A percentile compares a stretch with the other conserved stretches of the same genome.
phyloP scores from a whole-genome alignment of 176 grass and related monocot species.

The Saccharum officinarum region DNA sequence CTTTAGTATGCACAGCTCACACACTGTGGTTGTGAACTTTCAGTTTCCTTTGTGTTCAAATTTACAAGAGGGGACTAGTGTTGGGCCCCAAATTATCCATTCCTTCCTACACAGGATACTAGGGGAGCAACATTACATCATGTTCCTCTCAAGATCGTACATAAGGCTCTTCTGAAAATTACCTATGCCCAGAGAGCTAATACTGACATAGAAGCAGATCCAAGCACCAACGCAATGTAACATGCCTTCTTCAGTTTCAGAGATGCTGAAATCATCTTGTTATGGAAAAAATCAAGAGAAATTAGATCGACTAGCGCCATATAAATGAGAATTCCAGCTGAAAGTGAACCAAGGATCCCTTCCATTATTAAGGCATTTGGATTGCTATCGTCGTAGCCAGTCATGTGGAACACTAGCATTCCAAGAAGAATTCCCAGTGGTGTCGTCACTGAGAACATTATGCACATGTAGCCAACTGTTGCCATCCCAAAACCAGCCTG shows the following conservation, averaged over 20 bases:
- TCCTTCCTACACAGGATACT: neutral
- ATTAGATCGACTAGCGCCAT: slow-evolving; percentile 96
- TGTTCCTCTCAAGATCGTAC: slow-evolving; percentile 16
- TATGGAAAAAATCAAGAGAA: slow-evolving; percentile 95
- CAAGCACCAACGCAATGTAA: slow-evolving; percentile 77
- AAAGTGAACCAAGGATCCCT: slow-evolving; percentile 87
- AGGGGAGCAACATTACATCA: neutral
- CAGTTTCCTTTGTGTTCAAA: slow-evolving; percentile 10
- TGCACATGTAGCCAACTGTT: slow-evolving; percentile 90
- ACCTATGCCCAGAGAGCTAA: slow-evolving; percentile 91
- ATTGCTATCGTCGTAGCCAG: slow-evolving; percentile 90
- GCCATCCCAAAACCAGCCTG: slow-evolving; percentile 89
- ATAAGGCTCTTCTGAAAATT: slow-evolving; percentile 17
- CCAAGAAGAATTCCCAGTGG: slow-evolving; percentile 89
- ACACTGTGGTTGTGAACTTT: neutral
- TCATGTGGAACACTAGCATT: slow-evolving; percentile 88
- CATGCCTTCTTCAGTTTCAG: slow-evolving; percentile 69
- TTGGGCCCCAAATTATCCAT: neutral
- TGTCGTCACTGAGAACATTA: slow-evolving; percentile 96
- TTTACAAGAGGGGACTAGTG: slow-evolving; percentile 4
- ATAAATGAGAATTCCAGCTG: slow-evolving; percentile 83
- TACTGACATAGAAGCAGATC: slow-evolving; percentile 95
- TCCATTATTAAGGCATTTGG: slow-evolving; percentile 89
- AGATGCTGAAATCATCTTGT: slow-evolving; percentile 76
- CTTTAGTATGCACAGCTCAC: neutral